These are phyloP conservation scores for Glycine soja DNA, from an alignment of 306 rosid species.

Conservation along the genomic window DNA sequence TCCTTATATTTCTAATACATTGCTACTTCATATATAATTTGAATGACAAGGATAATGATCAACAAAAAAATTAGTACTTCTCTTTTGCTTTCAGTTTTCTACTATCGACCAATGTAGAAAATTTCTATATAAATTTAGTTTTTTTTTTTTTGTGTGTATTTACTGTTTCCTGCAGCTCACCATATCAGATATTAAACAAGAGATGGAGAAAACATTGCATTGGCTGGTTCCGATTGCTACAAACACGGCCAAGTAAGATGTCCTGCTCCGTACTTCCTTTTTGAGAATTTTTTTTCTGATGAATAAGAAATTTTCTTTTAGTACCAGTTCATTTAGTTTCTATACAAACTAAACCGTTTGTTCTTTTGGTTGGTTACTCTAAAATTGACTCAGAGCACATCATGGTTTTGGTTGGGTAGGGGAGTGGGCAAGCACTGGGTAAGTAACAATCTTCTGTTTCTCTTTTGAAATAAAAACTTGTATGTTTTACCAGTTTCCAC, in stretches of 20 bases:
- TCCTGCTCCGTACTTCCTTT: conserved; percentile 2
- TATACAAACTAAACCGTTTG: conserved; percentile 40
- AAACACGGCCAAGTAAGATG: conserved; percentile 86
- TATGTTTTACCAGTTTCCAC: not conserved
- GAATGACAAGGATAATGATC: not conserved
- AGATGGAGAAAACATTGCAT: conserved; percentile 85
- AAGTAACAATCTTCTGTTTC: conserved; percentile 47
- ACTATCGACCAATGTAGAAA: conserved; percentile 19
- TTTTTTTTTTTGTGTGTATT: not conserved
- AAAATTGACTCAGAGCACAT: conserved; percentile 69
- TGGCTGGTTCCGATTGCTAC: conserved; percentile 91
- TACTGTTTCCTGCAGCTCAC: conserved; percentile 65
- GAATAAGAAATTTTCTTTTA: conserved; percentile 5
- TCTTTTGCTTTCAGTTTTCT: conserved; percentile 28
- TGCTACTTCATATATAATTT: conserved; percentile 21
- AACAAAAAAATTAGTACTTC: not conserved
- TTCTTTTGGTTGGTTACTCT: conserved; percentile 52
- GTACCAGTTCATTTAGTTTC: conserved; percentile 25
- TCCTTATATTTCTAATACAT: conserved; percentile 10
- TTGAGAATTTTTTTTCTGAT: not conserved
- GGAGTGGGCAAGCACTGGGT: conserved; percentile 92
- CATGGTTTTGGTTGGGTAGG: conserved; percentile 98
- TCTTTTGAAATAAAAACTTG: not conserved
- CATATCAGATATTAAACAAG: conserved; percentile 70
- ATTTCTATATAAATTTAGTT: conserved; percentile 14